Evolutionary conservation across 768 basidiomycete genomes (phyloP).

Genomic region (Trametes cinnabarina): DNA sequence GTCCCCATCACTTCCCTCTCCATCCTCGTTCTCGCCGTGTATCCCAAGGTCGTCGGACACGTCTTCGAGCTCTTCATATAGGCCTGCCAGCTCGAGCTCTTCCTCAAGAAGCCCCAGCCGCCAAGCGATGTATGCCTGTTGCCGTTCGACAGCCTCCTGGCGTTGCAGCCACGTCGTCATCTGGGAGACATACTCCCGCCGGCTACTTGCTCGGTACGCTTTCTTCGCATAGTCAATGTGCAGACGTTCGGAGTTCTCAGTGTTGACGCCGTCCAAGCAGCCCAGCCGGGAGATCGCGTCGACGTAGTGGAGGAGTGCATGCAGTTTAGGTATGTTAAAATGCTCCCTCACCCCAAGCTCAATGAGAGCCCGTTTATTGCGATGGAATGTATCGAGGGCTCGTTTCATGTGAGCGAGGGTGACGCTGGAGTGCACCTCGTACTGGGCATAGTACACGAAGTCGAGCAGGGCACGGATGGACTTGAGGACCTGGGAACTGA

Average conservation of each 20-base stretch:
- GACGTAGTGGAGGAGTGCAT: constrained; percentile 36
- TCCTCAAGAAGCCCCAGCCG: neutral
- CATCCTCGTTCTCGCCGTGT: no score
- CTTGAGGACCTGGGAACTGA: neutral
- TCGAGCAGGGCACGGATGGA: constrained; percentile 21
- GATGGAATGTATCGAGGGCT: constrained; percentile 37
- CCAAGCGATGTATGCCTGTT: constrained; percentile 18
- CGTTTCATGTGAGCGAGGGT: constrained; percentile 12
- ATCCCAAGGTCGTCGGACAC: no score
- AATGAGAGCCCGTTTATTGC: constrained; percentile 37
- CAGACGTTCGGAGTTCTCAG: constrained; percentile 38
- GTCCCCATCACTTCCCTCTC: no score
- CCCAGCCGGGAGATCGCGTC: constrained; percentile 33
- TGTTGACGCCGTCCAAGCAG: constrained; percentile 40
- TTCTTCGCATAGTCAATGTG: constrained; percentile 44
- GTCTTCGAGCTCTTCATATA: no score
- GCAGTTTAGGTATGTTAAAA: constrained; percentile 47
- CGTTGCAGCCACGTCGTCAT: constrained; percentile 40
- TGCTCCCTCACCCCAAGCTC: constrained; percentile 32
- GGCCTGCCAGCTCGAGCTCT: neutral
- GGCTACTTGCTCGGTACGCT: constrained; percentile 36
- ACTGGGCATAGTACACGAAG: constrained; percentile 29
- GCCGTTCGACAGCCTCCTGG: constrained; percentile 28
- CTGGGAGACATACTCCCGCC: constrained; percentile 35
- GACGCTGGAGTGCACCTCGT: constrained; percentile 1